These are phyloP conservation scores for Fonsecaea erecta DNA, from an alignment of 2,329 filamentous ascomycete genomes.

Conservation along the genomic window DNA sequence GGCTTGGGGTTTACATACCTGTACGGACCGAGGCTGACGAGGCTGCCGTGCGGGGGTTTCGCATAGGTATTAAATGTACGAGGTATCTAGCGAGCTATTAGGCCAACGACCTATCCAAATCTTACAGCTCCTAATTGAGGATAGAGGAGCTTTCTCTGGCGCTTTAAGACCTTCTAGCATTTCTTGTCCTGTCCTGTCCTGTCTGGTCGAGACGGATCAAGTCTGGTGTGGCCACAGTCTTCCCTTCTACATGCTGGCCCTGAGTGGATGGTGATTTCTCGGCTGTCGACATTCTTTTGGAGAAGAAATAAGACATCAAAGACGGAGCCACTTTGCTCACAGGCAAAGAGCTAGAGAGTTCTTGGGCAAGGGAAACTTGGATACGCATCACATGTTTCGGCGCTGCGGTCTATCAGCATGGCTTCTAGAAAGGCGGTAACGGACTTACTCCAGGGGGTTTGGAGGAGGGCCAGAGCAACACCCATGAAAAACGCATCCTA, in stretches of 20 bases:
- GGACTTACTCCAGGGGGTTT: neutral
- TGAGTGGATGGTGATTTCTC: too few species aligned
- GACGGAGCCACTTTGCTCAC: neutral
- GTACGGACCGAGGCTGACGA: slow-evolving; percentile 19
- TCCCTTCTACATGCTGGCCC: too few species aligned
- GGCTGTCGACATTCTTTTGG: too few species aligned
- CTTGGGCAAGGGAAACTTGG: neutral
- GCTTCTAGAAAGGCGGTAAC: neutral
- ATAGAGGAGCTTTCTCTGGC: too few species aligned
- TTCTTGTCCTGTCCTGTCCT: too few species aligned
- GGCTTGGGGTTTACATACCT: neutral
- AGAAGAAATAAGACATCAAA: neutral
- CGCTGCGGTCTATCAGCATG: neutral
- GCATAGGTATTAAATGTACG: too few species aligned
- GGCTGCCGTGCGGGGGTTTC: slow-evolving; percentile 12
- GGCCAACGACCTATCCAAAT: too few species aligned
- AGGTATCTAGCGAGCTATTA: too few species aligned
- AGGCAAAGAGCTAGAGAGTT: too few species aligned
- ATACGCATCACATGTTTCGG: neutral
- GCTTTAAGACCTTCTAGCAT: too few species aligned
- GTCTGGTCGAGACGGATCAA: too few species aligned
- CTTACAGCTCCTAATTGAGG: neutral
- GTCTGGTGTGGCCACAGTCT: too few species aligned
- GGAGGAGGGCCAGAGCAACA: neutral
- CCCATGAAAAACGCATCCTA: neutral